A percentile compares a stretch with the other conserved stretches of the same genome.
These are phyloP conservation scores for Solanum etuberosum DNA, from an alignment of 257 asterid species.

Conservation along the genomic window DNA sequence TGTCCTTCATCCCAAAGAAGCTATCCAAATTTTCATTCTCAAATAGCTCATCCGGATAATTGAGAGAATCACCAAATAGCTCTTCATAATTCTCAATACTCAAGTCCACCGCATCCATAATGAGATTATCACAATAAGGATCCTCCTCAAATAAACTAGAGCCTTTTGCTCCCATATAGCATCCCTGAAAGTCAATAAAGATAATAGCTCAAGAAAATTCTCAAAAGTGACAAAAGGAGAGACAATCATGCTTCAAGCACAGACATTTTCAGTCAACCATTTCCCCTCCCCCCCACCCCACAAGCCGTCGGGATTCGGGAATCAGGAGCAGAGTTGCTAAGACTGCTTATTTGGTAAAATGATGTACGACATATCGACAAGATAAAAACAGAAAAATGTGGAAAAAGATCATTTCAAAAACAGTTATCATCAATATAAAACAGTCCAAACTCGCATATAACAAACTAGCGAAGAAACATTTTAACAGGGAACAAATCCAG, in stretches of 20 bases:
- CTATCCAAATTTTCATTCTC: slow-evolving; percentile 30
- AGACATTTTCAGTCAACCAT: not conserved
- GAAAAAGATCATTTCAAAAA: not conserved
- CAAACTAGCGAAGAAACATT: not conserved
- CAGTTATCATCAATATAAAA: not conserved
- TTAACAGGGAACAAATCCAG: not conserved
- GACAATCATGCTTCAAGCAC: not conserved
- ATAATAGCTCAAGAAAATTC: not conserved
- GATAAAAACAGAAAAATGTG: not conserved
- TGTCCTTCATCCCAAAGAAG: slow-evolving; percentile 32
- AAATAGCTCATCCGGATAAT: slow-evolving; percentile 37
- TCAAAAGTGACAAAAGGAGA: not conserved
- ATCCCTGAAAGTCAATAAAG: slow-evolving; percentile 19
- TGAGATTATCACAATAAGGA: slow-evolving; percentile 28
- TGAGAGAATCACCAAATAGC: slow-evolving; percentile 30
- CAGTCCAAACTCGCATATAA: not conserved
- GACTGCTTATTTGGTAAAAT: not conserved
- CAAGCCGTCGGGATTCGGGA: not conserved
- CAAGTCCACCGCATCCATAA: slow-evolving; percentile 46
- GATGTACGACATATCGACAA: not conserved
- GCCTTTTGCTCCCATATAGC: slow-evolving; percentile 23
- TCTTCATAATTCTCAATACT: slow-evolving; percentile 47
- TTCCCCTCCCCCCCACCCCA: not conserved
- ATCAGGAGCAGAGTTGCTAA: not conserved
- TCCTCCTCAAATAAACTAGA: slow-evolving; percentile 24